Base-by-base conservation (phyloP, 2,329 filamentous ascomycete species). In the Fragosphaeria purpurea region DNA sequence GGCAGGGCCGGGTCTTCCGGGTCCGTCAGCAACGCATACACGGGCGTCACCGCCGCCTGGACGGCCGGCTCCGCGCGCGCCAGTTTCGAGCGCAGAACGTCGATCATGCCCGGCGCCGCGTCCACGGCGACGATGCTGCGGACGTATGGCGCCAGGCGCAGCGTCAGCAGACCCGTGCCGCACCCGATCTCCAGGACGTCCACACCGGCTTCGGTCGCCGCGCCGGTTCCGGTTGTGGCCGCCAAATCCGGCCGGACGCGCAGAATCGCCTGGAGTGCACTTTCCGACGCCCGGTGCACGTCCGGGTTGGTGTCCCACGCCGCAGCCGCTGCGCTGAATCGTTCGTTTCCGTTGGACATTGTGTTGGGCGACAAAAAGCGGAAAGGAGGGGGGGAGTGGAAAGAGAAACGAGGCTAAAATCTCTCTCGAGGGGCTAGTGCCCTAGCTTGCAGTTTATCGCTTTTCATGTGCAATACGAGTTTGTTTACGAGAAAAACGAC, bases 131-230 rank as follows among this genome's bases (percentile, higher is more conserved):
- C 68, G 5, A 80, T 59, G 7, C 65, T 66, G 41, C 65, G 67
- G 5, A 73, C 69, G 35, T 70, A 62, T 0, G 75, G 74, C 0
- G 75, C 70, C 3, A 78, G 63, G 7, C 63, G 65, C 44, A 76
- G 65, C 8, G 72, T 74, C 31, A 80, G 67, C 0, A 79, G 68
- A 7, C 76, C 76, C 4, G 76, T 80, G 46, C 76, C 76, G 55
- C 74, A 77, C 48, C 76, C 76, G 13, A 80, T 70, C 61, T 80
- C 77, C 3, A 80, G 71, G 7, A 79, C 67, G 51, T 75, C 66
- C 33, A 72, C 37, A 47, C 56, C 50, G 6, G 58, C 49, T 37
- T 37, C 35, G 11, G 35, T 7, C 22, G 58, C 45, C 5, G 48
- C 9, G 1, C 40, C 22, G 1, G 39, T 39, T 8, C 22, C 13